Evolutionary conservation across 1,284 basidiomycete species (phyloP).

Genomic region (Hymenochaete sp.): DNA sequence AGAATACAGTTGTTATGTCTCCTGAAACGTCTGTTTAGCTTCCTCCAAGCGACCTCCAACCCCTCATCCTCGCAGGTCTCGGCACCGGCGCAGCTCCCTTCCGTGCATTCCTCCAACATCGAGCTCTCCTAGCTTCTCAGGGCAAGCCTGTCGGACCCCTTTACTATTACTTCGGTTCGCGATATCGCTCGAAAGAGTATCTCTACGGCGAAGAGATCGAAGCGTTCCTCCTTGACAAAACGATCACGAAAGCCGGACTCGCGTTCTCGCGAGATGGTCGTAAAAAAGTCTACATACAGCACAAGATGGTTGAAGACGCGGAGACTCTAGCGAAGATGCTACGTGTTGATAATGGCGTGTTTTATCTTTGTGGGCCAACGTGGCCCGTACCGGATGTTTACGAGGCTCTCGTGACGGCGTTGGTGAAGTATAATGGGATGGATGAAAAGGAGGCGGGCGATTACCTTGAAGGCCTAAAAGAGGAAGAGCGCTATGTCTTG

Average conservation of each 20-base stretch:
- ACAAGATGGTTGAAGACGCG: conserved; percentile 93
- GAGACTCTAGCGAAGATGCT: conserved; percentile 70
- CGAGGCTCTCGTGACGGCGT: conserved; percentile 78
- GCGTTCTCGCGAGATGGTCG: conserved; percentile 94
- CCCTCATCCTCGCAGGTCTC: conserved; percentile 97
- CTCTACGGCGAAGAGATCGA: conserved; percentile 93
- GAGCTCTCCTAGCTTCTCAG: conserved; percentile 73
- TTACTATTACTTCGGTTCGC: conserved; percentile 98
- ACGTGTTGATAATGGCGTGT: conserved; percentile 66
- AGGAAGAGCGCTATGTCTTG: conserved; percentile 94
- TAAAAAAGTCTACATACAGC: conserved; percentile 96
- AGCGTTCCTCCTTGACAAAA: conserved; percentile 71
- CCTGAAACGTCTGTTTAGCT: too few relatives aligned
- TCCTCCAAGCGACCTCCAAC: conserved; percentile 78
- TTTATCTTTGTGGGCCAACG: conserved; percentile 96
- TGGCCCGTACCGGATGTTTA: conserved; percentile 99
- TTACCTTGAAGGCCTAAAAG: conserved; percentile 88
- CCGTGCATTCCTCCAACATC: conserved; percentile 95
- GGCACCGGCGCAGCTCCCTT: conserved; percentile 98
- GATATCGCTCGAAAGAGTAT: conserved; percentile 90
- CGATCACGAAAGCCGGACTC: conserved; percentile 84
- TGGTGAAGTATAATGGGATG: conserved; percentile 66
- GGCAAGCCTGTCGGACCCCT: conserved; percentile 81
- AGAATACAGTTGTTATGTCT: too few relatives aligned
- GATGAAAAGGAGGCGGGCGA: conserved; percentile 65